phyloP scores from a whole-genome alignment of 2,329 filamentous ascomycete genomes.

The Apiospora malaysiana region DNA sequence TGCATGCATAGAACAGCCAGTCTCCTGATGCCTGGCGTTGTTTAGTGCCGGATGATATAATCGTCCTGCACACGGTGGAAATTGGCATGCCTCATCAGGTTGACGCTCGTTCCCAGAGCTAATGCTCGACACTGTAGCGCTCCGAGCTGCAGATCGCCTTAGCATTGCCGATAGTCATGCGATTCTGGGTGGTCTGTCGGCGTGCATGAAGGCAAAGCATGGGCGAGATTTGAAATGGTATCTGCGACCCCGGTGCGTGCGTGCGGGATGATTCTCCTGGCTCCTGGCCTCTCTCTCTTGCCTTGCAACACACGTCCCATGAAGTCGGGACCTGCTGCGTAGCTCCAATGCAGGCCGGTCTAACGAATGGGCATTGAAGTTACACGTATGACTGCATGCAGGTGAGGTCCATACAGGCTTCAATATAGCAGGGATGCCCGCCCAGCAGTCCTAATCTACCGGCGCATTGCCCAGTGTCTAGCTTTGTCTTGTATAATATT shows the following conservation, averaged over 20 bases:
- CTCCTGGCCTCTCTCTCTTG: background rate
- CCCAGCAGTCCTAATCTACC: background rate
- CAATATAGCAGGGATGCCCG: background rate
- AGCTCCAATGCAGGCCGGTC: background rate
- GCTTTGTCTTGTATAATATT: background rate
- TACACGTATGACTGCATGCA: constrained; percentile 13
- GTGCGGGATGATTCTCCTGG: background rate
- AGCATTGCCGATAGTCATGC: constrained; percentile 13
- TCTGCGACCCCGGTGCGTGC: background rate
- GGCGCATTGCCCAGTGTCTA: background rate
- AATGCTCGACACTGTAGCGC: background rate
- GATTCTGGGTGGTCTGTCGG: background rate
- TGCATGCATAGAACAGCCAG: background rate
- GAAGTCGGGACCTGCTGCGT: background rate
- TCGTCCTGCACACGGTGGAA: background rate
- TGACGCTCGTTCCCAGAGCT: background rate
- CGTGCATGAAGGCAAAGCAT: background rate
- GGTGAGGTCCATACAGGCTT: background rate
- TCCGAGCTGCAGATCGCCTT: constrained; percentile 1
- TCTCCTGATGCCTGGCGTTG: background rate
- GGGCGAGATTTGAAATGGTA: background rate
- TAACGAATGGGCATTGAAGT: background rate
- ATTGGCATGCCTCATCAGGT: background rate
- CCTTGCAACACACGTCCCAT: constrained; percentile 10
- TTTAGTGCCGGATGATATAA: background rate